Evolutionary conservation across 768 basidiomycete species (phyloP), one percentile per base, ranked within the genome.

Genomic region (Psilocybe subaeruginosa): DNA sequence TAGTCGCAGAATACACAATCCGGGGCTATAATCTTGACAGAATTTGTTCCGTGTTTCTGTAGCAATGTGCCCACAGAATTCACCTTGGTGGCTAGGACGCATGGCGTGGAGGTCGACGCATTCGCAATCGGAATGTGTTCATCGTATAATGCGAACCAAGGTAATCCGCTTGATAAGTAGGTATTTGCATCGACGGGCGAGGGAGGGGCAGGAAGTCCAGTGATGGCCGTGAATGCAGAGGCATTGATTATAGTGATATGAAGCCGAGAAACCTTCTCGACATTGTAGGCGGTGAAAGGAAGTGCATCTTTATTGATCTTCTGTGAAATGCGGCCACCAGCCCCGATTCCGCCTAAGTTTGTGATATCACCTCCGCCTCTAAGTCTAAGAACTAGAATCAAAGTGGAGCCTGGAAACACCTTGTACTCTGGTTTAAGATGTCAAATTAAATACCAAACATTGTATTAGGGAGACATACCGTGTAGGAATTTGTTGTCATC

Each of bases 201-300:
- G 16, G 56, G 56, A 29, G 62, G 59, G 17, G 50, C 50, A 39
- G 65, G 62, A 43, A 62, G 62, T 6, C 62, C 60, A 23, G 63
- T 64, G 12, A 61, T 33, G 8, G 30, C 23, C 3, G 54, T 39
- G 29, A 66, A 63, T 31, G 48, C 30, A 3, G 59, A 17, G 9
- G 62, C 60, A 37, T 66, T 62, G 23, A 64, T 66, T 16, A 64
- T 63, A 8, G 62, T 59, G 27, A 64, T 52, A 50, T 66, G 62
- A 3, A 66, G 55, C 14, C 54, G 53, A n/a, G 51, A 47, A 31
- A 29, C 27, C n/a, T 55, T 50, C 37, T 37, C 46, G 43, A 43
- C 16, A 48, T 66, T 37, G 49, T 66, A 66, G 23, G 63, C 62
- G 23, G 35, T 31, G 16, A 56, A 37, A 6, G 57, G 62, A 29